phyloP scores from a whole-genome alignment of 2,329 filamentous ascomycete species.

The Phaeosphaeriaceae sp. region DNA sequence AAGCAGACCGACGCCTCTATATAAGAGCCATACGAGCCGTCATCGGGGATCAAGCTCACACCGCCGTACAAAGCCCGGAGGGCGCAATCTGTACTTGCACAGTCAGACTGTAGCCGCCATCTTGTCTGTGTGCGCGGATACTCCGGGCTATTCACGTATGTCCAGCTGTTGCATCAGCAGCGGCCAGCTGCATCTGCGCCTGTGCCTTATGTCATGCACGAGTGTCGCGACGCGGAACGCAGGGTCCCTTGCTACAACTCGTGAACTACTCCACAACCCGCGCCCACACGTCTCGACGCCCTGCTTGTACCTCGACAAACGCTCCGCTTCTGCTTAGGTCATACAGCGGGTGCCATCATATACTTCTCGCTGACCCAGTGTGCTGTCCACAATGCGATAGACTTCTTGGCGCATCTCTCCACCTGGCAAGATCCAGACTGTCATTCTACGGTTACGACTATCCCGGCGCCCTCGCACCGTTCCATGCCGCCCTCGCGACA shows the following conservation, averaged over 20 bases:
- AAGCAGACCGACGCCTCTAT: slow-evolving; percentile 31
- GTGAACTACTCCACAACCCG: slow-evolving; percentile 19
- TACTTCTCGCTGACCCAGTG: neutral
- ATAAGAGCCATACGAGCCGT: slow-evolving; percentile 14
- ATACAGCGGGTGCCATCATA: neutral
- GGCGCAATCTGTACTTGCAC: slow-evolving; percentile 23
- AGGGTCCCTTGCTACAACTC: neutral
- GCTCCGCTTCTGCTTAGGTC: neutral
- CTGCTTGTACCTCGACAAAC: neutral
- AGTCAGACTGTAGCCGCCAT: neutral
- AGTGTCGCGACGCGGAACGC: neutral
- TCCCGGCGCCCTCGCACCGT: slow-evolving; percentile 15
- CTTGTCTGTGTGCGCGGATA: slow-evolving; percentile 26
- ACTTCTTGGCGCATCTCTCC: slow-evolving; percentile 19
- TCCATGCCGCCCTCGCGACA: slow-evolving; percentile 38
- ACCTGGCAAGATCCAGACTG: slow-evolving; percentile 26
- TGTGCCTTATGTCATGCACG: slow-evolving; percentile 22
- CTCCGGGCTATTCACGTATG: slow-evolving; percentile 32
- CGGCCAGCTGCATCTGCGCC: slow-evolving; percentile 6
- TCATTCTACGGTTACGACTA: neutral
- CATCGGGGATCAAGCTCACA: slow-evolving; percentile 15
- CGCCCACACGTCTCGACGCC: neutral
- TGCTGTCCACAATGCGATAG: slow-evolving; percentile 20
- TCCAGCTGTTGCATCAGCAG: neutral
- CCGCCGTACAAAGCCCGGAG: slow-evolving; percentile 13